Percentiles rank a stretch among this genome's conserved stretches.
phyloP scores from a whole-genome alignment of 805 yeast species.

The Saccharomyces mikatae region DNA sequence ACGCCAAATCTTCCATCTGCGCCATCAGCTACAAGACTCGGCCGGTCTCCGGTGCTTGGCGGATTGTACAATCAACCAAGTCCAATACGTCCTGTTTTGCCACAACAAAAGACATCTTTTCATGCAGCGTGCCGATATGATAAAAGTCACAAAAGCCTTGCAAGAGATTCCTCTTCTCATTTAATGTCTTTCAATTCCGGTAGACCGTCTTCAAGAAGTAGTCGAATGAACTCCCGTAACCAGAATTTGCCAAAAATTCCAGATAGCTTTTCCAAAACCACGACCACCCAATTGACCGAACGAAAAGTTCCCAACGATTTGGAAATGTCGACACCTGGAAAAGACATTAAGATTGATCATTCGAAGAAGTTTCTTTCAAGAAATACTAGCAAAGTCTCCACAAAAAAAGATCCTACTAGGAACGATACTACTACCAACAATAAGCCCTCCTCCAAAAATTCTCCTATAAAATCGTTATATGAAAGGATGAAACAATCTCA shows the following conservation, averaged over 20 bases:
- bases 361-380: not conserved
- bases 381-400: not conserved
- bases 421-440: not conserved
- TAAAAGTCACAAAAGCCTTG: not conserved
- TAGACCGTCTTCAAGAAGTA: slow-evolving; percentile 6
- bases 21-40: not conserved
- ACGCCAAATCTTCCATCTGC: not conserved
- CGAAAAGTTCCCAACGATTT: slow-evolving; percentile 1
- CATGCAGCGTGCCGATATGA: not conserved
- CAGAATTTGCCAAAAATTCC: not conserved
- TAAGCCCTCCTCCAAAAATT: not conserved
- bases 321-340: not conserved
- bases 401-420: not conserved
- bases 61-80: slow-evolving; percentile 1
- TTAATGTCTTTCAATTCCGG: slow-evolving; percentile 4
- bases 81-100: not conserved
- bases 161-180: slow-evolving; percentile 7
- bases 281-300: not conserved
- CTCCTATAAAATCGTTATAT: slow-evolving; percentile 1
- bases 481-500: not conserved
- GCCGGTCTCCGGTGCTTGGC: not conserved
- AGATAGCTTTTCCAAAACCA: not conserved
- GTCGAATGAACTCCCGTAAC: not conserved
- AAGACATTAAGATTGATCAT: not conserved
- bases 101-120: not conserved